phyloP scores from a whole-genome alignment of 495 filamentous ascomycete species.

The Tetracladium setigerum region DNA sequence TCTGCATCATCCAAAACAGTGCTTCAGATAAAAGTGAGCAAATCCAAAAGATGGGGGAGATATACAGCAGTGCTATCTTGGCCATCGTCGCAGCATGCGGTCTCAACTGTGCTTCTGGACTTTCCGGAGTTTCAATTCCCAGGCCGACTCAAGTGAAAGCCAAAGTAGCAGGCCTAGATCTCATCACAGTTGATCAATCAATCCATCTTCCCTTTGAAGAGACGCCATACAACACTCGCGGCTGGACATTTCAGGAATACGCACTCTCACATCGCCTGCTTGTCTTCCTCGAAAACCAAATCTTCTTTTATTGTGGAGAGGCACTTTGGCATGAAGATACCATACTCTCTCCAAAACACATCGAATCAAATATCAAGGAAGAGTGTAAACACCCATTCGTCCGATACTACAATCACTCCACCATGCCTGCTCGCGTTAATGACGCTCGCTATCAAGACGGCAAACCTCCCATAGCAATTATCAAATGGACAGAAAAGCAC shows the following conservation, averaged over 20 bases:
- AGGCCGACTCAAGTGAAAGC: too few species aligned
- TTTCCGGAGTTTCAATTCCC: too few species aligned
- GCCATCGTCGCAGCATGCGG: slow-evolving; percentile 18
- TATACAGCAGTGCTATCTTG: slow-evolving; percentile 18
- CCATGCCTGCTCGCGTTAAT: not conserved
- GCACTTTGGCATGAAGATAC: not conserved
- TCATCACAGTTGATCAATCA: too few species aligned
- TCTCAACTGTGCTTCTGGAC: too few species aligned
- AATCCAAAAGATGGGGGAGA: slow-evolving; percentile 17
- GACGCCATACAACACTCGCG: slow-evolving; percentile 21
- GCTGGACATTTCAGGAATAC: slow-evolving; percentile 31
- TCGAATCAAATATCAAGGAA: too few species aligned
- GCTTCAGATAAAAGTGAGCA: slow-evolving; percentile 12
- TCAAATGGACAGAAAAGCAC: not conserved
- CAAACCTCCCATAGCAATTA: not conserved
- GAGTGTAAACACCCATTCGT: too few species aligned
- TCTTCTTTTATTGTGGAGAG: slow-evolving; percentile 23
- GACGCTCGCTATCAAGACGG: not conserved
- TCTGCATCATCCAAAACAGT: slow-evolving; percentile 23
- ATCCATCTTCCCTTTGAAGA: too few species aligned
- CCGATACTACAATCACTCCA: too few species aligned
- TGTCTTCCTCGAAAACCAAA: slow-evolving; percentile 17
- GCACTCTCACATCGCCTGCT: slow-evolving; percentile 24
- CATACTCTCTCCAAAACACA: too few species aligned
- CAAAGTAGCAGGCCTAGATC: too few species aligned